These are phyloP conservation scores for Crataegus laevigata DNA, from an alignment of 306 rosid species.

Conservation along the genomic window DNA sequence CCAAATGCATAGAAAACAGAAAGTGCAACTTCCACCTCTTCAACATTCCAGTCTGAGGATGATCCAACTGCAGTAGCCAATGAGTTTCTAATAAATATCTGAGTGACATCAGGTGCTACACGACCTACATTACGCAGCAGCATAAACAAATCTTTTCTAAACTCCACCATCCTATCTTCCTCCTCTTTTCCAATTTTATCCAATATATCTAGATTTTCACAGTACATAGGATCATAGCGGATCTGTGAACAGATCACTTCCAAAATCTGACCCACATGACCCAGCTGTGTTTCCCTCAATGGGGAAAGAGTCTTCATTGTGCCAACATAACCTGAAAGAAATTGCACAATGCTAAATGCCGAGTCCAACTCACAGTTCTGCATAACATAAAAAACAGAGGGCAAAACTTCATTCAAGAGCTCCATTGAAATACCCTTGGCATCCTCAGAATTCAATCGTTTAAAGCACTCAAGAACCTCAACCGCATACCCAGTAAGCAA, in stretches of 20 bases:
- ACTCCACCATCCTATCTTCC: conserved; percentile 84
- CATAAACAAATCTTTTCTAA: conserved; percentile 85
- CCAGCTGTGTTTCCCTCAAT: conserved; percentile 56
- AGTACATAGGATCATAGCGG: conserved; percentile 59
- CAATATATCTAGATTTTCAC: conserved; percentile 57
- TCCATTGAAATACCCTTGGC: conserved; percentile 62
- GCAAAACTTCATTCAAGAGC: conserved; percentile 73
- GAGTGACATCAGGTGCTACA: conserved; percentile 71
- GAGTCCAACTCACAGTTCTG: conserved; percentile 73
- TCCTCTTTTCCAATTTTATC: conserved; percentile 92
- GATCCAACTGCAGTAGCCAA: conserved; percentile 56
- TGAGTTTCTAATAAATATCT: conserved; percentile 62
- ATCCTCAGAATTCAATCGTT: conserved; percentile 63
- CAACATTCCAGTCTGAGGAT: conserved; percentile 64
- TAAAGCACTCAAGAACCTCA: conserved; percentile 87
- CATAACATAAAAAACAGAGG: conserved; percentile 71
- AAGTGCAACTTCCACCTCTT: conserved; percentile 88
- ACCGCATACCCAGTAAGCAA: conserved; percentile 80
- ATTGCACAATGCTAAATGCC: conserved; percentile 75
- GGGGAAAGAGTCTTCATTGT: conserved; percentile 63
- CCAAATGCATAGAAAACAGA: conserved; percentile 79
- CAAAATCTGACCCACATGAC: conserved; percentile 79
- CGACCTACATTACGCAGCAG: conserved; percentile 49
- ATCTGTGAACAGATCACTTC: conserved; percentile 74
- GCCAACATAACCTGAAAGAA: conserved; percentile 72